Evolutionary conservation across 352 stramenopile species (phyloP).

Genomic region (Globisporangium acanthophoron): DNA sequence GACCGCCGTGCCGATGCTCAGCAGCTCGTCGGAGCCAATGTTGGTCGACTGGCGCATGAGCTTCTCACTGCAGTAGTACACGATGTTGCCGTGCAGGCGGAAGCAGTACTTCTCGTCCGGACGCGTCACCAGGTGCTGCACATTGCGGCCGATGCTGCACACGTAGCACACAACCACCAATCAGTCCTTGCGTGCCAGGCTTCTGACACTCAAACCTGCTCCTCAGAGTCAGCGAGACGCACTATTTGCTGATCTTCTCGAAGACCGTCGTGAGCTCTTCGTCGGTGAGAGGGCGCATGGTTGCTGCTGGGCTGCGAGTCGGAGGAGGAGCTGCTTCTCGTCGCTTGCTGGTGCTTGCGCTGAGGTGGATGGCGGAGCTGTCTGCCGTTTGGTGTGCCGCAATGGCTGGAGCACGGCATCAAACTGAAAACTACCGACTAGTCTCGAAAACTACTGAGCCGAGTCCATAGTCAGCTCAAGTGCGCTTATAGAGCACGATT

Average conservation of each 20-base stretch:
- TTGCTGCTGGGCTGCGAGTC: not conserved
- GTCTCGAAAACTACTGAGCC: not conserved
- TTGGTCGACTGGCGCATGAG: constrained; percentile 96
- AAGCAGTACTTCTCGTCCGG: constrained; percentile 98
- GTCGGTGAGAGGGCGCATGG: constrained; percentile 97
- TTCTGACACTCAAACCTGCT: too few relatives aligned
- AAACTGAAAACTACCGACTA: not conserved
- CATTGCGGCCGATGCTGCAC: constrained; percentile 92
- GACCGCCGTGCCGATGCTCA: constrained; percentile 96
- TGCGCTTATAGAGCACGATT: not conserved
- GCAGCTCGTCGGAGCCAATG: constrained; percentile 92
- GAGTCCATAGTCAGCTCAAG: not conserved
- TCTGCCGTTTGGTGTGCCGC: not conserved
- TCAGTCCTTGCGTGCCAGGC: too few relatives aligned
- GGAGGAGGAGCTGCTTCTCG: too few relatives aligned
- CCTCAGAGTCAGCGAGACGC: constrained; percentile 13
- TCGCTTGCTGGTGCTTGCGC: not conserved
- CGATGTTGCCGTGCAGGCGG: constrained; percentile 94
- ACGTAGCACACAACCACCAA: not conserved
- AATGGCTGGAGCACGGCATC: not conserved
- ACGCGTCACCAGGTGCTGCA: constrained; percentile 96
- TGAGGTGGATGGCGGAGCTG: too few relatives aligned
- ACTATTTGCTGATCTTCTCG: constrained; percentile 98
- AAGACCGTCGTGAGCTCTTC: constrained; percentile 98
- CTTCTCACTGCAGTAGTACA: constrained; percentile 97